Evolutionary conservation across 345 rosid species (phyloP), one percentile per base, ranked within the genome.

Genomic region (Ailanthus altissimus): DNA sequence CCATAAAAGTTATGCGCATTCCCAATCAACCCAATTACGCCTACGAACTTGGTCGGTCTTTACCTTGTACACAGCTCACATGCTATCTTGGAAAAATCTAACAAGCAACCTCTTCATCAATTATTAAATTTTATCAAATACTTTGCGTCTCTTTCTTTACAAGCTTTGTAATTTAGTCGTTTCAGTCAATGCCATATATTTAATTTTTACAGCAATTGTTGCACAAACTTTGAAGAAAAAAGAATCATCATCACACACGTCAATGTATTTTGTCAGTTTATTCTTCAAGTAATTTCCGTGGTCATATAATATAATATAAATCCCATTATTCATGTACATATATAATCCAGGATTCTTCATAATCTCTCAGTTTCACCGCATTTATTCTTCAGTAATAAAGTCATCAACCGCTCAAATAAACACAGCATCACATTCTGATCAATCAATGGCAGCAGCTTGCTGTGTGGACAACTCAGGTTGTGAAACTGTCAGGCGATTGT

Each of bases 401-500:
- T 36, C 67, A 14, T 13, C 43, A 20, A 16, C 20, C n/a, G n/a
- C 49, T 42, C 49, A 26, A 9, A n/a, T 6, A 54, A 25, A 20
- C 21, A 7, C 53, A 54, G 25, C 10, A 20, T 54, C 25, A 23
- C 7, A 54, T 54, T n/a, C 57, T 18, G n/a, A 15, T 49, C 5
- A 49, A 23, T 46, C 67, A 40, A 78, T 78, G 81, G 72, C 77
- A 40, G 64, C 77, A 32, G 38, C 38, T 32, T 32, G 38, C 25
- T 78, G 76, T 43, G 65, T 62, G 18, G 54, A 78, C 63, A 40
- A 40, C 60, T 65, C 53, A 2, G 23, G 62, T 10, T 4, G 32
- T 66, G 62, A 15, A 70, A 45, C 50, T 45, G 16, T 54, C 21
- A 23, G 21, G 40, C 69, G 5, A 7, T 36, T 51, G 20, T 70